phyloP scores from a whole-genome alignment of 73 alveolate genomes.

The Effrenium voratum region DNA sequence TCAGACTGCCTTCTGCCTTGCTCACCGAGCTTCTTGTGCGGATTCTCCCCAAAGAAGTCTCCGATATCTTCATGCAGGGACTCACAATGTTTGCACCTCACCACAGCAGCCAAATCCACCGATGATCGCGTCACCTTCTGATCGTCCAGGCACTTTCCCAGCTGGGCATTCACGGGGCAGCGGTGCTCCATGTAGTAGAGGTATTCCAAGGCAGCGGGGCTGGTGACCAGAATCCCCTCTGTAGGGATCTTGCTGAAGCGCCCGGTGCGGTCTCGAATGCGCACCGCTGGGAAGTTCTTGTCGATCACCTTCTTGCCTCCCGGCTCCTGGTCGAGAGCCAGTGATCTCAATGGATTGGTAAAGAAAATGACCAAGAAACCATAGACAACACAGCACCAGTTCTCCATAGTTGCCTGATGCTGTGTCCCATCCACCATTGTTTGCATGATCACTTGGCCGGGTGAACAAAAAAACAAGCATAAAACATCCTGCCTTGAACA shows the following conservation, averaged over 20 bases:
- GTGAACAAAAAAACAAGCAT: no score
- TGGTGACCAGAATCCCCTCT: background rate
- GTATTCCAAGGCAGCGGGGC: slow-evolving; percentile 60
- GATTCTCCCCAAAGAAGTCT: slow-evolving; percentile 55
- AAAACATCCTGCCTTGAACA: no score
- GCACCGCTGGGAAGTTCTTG: slow-evolving; percentile 78
- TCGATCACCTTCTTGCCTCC: slow-evolving; percentile 40
- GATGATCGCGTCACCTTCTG: background rate
- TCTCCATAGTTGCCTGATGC: no score
- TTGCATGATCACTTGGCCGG: no score
- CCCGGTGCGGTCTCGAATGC: slow-evolving; percentile 34
- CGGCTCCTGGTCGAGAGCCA: no score
- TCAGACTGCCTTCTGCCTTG: no score
- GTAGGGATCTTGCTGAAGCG: slow-evolving; percentile 1
- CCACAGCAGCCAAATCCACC: slow-evolving; percentile 27
- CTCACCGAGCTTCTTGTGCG: slow-evolving; percentile 31
- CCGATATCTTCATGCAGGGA: slow-evolving; percentile 73
- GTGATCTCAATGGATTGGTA: no score
- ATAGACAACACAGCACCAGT: no score
- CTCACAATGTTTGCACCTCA: slow-evolving; percentile 56
- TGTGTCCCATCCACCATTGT: no score
- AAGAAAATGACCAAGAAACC: no score
- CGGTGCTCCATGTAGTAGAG: slow-evolving; percentile 65
- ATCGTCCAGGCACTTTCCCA: background rate
- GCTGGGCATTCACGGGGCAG: slow-evolving; percentile 46